Base-by-base conservation (phyloP, 805 yeast genomes). In the Komagataella pseudopastoris region DNA sequence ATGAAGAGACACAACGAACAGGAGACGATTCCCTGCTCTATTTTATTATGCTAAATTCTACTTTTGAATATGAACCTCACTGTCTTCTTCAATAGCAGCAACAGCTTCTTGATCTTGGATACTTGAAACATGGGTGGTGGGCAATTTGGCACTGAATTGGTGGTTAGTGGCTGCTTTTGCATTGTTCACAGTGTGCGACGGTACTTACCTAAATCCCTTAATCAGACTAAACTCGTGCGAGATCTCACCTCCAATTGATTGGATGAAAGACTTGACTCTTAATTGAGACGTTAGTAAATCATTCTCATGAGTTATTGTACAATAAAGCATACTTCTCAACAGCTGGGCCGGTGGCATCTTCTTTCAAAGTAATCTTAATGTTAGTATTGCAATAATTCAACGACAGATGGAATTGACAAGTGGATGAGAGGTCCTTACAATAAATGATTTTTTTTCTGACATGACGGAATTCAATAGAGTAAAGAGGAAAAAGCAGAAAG, bases 41-140 rank as follows among this genome's bases (percentile, higher is more conserved):
- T 30, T 30, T 30, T 30, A 30, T 6, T 30, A 30, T 30, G 39
- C 39, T 30, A 10, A 23, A 18, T 10, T 46, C 30, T 46, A 17
- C 30, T 46, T 20, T 23, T n/a, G 70, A 56, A 72, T 76, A 57
- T 72, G 71, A 46, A 83, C 88, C 60, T 78, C 85, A 60, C 75
- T 68, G 62, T 84, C 90, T 62, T 80, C 88, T 64, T 84, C 90
- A 56, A 83, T 69, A 45, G 72, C 66, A 49, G 77, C 75, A 56
- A 84, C 81, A 49, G 71, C 74, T 24, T 75, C 76, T 59, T 78
- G 73, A 46, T 63, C 59, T 56, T 69, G 63, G 57, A 83, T 62
- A n/a, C 77, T 56, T 20, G 65, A 62, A 43, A 76, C 69, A 56
- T 78, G 83, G 55, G 72, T 53, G 4, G 70, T 64, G 46, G 89